Base-by-base conservation (phyloP, 805 yeast genomes). In the Pichia thaimueangensis region DNA sequence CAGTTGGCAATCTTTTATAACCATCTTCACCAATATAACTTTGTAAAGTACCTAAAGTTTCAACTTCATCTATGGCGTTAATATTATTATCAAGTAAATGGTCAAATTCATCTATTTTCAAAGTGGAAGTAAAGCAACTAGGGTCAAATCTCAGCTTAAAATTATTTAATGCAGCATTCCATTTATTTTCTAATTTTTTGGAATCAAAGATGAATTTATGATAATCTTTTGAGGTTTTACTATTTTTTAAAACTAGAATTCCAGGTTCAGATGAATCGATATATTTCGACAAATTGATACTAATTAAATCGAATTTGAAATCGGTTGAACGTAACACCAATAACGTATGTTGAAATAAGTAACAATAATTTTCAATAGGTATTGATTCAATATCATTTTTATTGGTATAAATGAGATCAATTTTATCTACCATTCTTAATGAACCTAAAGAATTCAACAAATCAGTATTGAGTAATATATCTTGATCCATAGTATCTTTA, bases 101-200 rank as follows among this genome's bases (percentile, higher is more conserved):
- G 27, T 51, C 43, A 35, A 57, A 54, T 33, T 59, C 64, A 37
- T 52, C 46, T 25, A 55, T 51, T 7, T 40, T 35, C 1, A 63
- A 29, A 0, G 64, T 56, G 0, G 59, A 50, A 1, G 67, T 58
- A 1, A 63, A 35, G 12, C 53, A 21, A 1, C 46, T 47, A 9
- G 45, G 45, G 3, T 60, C 57, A 37, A 62, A 56, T 16, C 46
- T 49, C 4, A 51, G 39, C 16, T 48, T 49, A 23, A 42, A 31
- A 25, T 60, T 49, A 7, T 51, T 50, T 5, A 64, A 47, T 2
- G 60, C 65, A 22, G 51, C 44, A 2, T 48, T 47, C 68, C 68
- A 64, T 48, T 58, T 64, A 25, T 54, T 56, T 25, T 57, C 31
- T 3, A 58, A 15, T 12, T 11, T 21, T 4, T 23, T 42, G 6